Evolutionary conservation across 306 rosid genomes (phyloP).

Genomic region (Rosa rugosa): DNA sequence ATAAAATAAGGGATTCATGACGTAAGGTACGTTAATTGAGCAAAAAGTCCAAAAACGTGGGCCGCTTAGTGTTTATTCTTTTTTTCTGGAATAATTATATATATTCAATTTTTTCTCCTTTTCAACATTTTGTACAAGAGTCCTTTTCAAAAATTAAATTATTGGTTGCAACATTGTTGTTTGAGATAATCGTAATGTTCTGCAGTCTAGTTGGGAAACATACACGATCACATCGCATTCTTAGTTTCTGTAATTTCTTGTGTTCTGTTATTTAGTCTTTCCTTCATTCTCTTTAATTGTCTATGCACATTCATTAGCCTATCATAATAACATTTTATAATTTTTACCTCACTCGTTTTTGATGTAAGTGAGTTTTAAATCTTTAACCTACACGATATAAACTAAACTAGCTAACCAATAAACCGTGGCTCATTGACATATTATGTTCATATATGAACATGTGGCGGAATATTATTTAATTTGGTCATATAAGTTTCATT

Average conservation of each 20-base stretch:
- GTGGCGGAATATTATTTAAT: too few species aligned
- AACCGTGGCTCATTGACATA: too few species aligned
- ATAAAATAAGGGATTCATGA: neutral
- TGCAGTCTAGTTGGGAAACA: conserved; percentile 6
- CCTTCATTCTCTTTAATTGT: neutral
- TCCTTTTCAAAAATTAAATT: neutral
- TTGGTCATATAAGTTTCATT: too few species aligned
- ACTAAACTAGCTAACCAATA: too few species aligned
- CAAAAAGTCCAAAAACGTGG: conserved; percentile 16
- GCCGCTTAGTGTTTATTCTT: neutral
- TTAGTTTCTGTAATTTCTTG: neutral
- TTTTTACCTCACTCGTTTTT: too few species aligned
- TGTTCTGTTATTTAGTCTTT: neutral
- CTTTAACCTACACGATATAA: too few species aligned
- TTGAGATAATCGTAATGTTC: neutral
- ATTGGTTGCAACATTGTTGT: neutral
- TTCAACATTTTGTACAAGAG: neutral
- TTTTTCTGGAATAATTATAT: neutral
- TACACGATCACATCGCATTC: neutral
- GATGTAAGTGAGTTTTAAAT: too few species aligned
- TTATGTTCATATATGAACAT: neutral
- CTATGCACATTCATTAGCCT: too few species aligned
- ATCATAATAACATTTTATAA: too few species aligned
- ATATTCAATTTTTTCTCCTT: neutral
- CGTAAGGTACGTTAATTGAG: neutral